Evolutionary conservation across 2,329 filamentous ascomycete genomes (phyloP).

Genomic region (Aspergillus costaricaensis): DNA sequence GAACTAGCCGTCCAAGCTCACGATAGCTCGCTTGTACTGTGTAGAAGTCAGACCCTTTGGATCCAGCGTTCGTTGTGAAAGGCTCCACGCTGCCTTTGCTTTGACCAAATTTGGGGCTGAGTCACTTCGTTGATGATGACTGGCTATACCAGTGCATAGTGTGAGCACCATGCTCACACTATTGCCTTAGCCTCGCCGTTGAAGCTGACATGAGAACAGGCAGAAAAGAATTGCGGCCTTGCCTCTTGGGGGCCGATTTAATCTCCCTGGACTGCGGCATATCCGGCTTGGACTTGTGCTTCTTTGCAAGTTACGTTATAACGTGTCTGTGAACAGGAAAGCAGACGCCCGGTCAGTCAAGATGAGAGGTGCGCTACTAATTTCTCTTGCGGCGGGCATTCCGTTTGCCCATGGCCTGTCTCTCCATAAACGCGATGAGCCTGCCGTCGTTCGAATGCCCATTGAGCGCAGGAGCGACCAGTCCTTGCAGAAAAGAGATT

Average conservation of each 20-base stretch:
- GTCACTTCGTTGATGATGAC: neutral
- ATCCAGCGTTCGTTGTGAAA: neutral
- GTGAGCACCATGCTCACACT: neutral
- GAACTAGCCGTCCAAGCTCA: neutral
- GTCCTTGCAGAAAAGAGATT: constrained; percentile 6
- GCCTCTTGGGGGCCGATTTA: neutral
- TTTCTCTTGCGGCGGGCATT: neutral
- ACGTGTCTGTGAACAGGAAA: neutral
- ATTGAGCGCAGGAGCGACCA: constrained; percentile 9
- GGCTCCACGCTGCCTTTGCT: neutral
- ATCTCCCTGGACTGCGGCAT: neutral
- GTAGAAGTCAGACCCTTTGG: neutral
- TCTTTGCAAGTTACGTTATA: neutral
- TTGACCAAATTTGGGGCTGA: neutral
- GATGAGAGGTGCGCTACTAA: neutral
- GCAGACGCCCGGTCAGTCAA: neutral
- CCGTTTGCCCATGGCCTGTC: constrained; percentile 2
- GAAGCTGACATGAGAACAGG: neutral
- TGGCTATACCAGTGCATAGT: neutral
- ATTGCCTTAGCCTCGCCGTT: neutral
- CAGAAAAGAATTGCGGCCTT: neutral
- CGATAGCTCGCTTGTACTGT: neutral
- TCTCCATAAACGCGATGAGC: constrained; percentile 15
- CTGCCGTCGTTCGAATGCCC: constrained; percentile 14
- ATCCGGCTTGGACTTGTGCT: neutral